Evolutionary conservation across 345 rosid genomes (phyloP), one percentile per base, ranked within the genome.

Genomic region (Populus simonii): DNA sequence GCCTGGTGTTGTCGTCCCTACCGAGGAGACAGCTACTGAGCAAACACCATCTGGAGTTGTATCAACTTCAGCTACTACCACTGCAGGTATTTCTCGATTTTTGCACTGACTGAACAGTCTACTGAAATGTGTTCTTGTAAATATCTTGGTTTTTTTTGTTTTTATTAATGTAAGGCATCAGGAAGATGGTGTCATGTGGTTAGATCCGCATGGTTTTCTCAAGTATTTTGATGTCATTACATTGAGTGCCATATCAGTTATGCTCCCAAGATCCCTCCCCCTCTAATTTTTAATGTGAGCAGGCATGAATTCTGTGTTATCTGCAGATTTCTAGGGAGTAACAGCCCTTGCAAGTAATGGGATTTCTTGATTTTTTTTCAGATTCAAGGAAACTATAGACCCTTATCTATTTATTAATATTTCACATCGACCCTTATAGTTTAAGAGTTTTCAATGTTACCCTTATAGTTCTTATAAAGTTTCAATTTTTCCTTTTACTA

Each of bases 1-100:
- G 94, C 92, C 92, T 7, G 87, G 91, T 22, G 79, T 86, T 18
- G 80, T 55, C 79, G 66, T 79, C 51, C 83, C 83, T 2, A 1
- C 72, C 7, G 33, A 73, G 39, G 29, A 43, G 45, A 53, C 68
- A 45, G 43, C 75, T 6, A 47, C 65, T 7, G n/a, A 4, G 39
- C 74, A 72, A 47, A 67, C 17, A 49, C 79, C 76, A 22, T 9
- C 47, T 8, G 9, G 53, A 33, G 25, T 75, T 17, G 25, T 5
- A 31, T 39, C 78, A 39, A 45, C 43, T n/a, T 63, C 70, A 3
- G n/a, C 63, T 15, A 41, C 80, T n/a, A 16, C 79, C 4, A 17
- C 80, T 13, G 31, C 78, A 68, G 68, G 86, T 84, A 53, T 33
- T 10, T 15, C 13, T 43, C 18, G 41, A 23, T n/a, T 69, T n/a